A percentile compares a stretch with the other conserved stretches of the same genome.
phyloP scores from a whole-genome alignment of 768 basidiomycete species.

The Ramaria rubella region DNA sequence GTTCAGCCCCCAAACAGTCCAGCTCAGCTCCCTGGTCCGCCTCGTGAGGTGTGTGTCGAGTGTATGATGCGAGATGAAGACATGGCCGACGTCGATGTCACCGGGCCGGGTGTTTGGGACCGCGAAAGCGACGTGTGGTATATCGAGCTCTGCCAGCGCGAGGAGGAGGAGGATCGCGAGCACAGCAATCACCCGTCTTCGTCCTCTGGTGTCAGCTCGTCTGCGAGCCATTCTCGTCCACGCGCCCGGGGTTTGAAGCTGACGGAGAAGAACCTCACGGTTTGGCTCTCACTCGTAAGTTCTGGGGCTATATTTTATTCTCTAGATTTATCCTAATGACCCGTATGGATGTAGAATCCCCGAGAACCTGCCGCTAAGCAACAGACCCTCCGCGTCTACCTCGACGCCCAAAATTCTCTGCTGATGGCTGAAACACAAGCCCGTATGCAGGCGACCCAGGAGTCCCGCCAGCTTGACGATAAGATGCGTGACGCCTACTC shows the following conservation, averaged over 20 bases:
- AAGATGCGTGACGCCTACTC: conserved; percentile 76
- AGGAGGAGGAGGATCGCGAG: conserved; percentile 58
- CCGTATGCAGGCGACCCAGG: conserved; percentile 69
- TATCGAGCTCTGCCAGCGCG: conserved; percentile 67
- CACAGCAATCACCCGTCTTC: not conserved
- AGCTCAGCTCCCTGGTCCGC: conserved; percentile 20
- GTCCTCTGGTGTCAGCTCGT: conserved; percentile 25
- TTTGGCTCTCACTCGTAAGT: conserved; percentile 76
- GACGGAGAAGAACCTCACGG: conserved; percentile 69
- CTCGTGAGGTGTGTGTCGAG: conserved; percentile 79
- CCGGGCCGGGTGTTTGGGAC: conserved; percentile 83
- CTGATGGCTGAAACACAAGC: conserved; percentile 80
- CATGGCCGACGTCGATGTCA: conserved; percentile 92
- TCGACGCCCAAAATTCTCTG: conserved; percentile 72
- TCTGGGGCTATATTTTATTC: not conserved
- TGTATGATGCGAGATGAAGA: conserved; percentile 99
- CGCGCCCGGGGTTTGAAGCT: conserved; percentile 60
- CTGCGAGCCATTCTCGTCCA: conserved; percentile 52
- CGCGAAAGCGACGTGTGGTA: conserved; percentile 79
- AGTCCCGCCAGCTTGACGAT: conserved; percentile 68
- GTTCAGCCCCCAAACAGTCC: conserved; percentile 8
- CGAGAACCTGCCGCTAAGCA: conserved; percentile 82
- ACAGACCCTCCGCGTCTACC: conserved; percentile 73
- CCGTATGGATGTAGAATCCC: conserved; percentile 81
- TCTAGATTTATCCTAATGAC: conserved; percentile 1